phyloP scores from a whole-genome alignment of 306 rosid genomes.

The Vicia villosa region DNA sequence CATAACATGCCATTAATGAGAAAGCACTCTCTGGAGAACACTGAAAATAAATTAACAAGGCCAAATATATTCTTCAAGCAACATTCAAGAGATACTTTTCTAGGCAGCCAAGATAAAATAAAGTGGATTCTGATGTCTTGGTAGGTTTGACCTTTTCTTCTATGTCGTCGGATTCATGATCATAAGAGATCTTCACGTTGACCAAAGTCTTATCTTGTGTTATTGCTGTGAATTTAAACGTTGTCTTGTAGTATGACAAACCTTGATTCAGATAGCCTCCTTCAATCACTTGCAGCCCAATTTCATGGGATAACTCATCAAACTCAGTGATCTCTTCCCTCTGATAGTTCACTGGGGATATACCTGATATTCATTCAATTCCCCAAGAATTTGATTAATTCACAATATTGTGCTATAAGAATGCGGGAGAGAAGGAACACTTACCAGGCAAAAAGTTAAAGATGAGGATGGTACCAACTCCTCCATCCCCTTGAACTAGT shows the following conservation, averaged over 20 bases:
- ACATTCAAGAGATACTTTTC: slow-evolving; percentile 46
- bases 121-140: slow-evolving; percentile 41
- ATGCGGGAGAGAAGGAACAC: neutral
- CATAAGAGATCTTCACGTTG: slow-evolving; percentile 54
- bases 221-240: slow-evolving; percentile 44
- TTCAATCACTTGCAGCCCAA: slow-evolving; percentile 62
- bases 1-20: too few species aligned
- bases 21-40: too few species aligned
- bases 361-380: slow-evolving; percentile 31
- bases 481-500: slow-evolving; percentile 71
- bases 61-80: slow-evolving; percentile 2
- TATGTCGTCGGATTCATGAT: slow-evolving; percentile 48
- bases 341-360: slow-evolving; percentile 33
- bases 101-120: slow-evolving; percentile 43
- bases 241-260: slow-evolving; percentile 56
- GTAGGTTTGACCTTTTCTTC: slow-evolving; percentile 39
- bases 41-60: neutral
- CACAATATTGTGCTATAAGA: neutral
- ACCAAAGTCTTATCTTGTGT: slow-evolving; percentile 47
- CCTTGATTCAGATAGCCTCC: slow-evolving; percentile 60
- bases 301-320: slow-evolving; percentile 46
- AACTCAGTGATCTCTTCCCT: slow-evolving; percentile 63
- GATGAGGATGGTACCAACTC: slow-evolving; percentile 55
- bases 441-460: slow-evolving; percentile 54
- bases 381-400: neutral